These are phyloP conservation scores for Aspergillus diversus DNA, from an alignment of 495 filamentous ascomycete genomes.

Conservation along the genomic window DNA sequence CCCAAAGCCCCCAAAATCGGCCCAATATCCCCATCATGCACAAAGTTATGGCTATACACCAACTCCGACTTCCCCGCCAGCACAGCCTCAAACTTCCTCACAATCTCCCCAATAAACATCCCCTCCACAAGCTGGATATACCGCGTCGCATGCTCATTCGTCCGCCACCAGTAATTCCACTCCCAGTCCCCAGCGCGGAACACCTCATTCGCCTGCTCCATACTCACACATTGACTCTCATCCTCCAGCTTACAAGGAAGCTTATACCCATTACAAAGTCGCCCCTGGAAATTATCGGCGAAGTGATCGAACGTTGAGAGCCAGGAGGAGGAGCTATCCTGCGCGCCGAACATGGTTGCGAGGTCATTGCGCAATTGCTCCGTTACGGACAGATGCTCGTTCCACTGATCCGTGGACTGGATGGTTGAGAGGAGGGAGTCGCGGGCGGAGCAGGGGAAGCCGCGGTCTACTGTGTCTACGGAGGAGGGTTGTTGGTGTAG, in stretches of 20 bases:
- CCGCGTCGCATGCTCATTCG: conserved; percentile 36
- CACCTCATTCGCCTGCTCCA: conserved; percentile 39
- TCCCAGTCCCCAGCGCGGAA: conserved; percentile 52
- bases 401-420: conserved; percentile 39
- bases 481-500: conserved; percentile 44
- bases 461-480: conserved; percentile 44
- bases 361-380: conserved; percentile 34
- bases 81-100: conserved; percentile 39
- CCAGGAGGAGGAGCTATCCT: conserved; percentile 32
- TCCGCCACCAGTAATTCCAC: conserved; percentile 52
- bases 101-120: conserved; percentile 46
- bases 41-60: conserved; percentile 40
- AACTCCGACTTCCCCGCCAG: conserved; percentile 24
- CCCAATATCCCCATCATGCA: conserved; percentile 41
- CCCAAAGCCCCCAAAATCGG: conserved; percentile 38
- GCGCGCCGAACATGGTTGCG: conserved; percentile 41
- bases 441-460: conserved; percentile 39
- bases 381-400: conserved; percentile 42
- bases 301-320: conserved; percentile 47
- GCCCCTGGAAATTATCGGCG: conserved; percentile 49
- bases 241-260: conserved; percentile 40
- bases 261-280: conserved; percentile 47
- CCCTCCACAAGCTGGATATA: conserved; percentile 48
- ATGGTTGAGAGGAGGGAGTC: conserved; percentile 30
- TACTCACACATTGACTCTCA: conserved; percentile 36